Evolutionary conservation across 2,329 filamentous ascomycete genomes (phyloP), one percentile per base, ranked within the genome.

Genomic region (Magnaporthiopsis poae): DNA sequence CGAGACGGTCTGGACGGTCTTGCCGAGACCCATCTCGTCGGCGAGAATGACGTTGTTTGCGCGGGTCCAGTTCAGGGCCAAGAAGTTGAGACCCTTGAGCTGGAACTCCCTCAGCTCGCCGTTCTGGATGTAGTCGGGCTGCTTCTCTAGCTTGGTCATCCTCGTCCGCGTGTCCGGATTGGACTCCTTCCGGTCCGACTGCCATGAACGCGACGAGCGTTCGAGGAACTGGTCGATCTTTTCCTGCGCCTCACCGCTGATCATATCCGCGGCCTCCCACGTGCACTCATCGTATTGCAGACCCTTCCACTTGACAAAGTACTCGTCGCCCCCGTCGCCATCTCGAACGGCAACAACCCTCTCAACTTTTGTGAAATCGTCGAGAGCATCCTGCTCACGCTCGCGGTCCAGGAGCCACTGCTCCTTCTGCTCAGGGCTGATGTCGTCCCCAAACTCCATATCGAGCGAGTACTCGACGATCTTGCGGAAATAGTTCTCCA

Each of bases 1-100:
- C 0, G 94, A 88, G 35, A 99, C 93, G 0, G 94, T 97, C 78
- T 99, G 95, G 0, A 99, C 95, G 0, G 95, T 99, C 80, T 99
- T 99, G 35, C 95, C 95, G 18, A 99, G 84, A 72, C 95, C 95
- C 95, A 99, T 99, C 78, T 99, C 95, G 75, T 99, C 95, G 63
- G 95, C 95, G 65, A 99, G 84, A 72, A 99, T 97, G 74, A 98
- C 95, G 72, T 98, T 99, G 76, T 95, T 95, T 66, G 88, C 88
- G 73, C 90, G 89, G 65, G 90, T 91, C 96, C 96, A 99, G 77
- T 98, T 96, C 78, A 96, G 92, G 62, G 91, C 91, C 69, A 99
- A 82, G 77, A 97, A 99, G 79, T 98, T 98, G 68, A 99, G 81
- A 36, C 96, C 95, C 70, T 90, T 91, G 72, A 98, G 84, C 77